Conservation (phyloP, 345 rosid genomes). For the Gynandropsis gynandra region DNA sequence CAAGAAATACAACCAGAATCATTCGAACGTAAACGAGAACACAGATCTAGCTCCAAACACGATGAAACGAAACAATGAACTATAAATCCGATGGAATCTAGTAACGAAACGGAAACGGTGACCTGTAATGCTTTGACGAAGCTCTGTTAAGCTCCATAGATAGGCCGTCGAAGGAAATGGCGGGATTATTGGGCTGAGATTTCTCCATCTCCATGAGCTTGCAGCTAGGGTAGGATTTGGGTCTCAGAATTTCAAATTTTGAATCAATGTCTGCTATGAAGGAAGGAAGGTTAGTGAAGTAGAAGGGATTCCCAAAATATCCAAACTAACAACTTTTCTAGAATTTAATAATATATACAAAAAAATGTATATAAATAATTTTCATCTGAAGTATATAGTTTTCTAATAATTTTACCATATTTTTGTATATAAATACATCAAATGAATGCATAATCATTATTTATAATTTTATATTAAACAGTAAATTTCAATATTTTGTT, state of each 20-base stretch:
- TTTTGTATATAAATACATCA: no score
- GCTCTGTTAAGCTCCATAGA: slow-evolving; percentile 95
- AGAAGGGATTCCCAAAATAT: slow-evolving; percentile 53
- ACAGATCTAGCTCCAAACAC: slow-evolving; percentile 18
- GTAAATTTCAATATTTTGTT: no score
- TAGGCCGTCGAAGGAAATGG: slow-evolving; percentile 85
- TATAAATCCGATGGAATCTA: slow-evolving; percentile 7
- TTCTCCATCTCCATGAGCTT: no score
- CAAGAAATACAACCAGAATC: no score
- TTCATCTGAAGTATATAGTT: no score
- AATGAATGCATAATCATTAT: no score
- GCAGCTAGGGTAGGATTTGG: slow-evolving; percentile 7
- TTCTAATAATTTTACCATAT: no score
- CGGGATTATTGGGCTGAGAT: slow-evolving; percentile 31
- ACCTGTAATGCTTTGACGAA: slow-evolving; percentile 96
- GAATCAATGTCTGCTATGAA: slow-evolving; percentile 21
- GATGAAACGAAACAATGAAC: slow-evolving; percentile 3
- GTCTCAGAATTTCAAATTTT: neutral
- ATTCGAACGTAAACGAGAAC: no score
- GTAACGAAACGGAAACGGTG: neutral
- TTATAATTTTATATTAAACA: no score
- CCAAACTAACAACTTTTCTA: no score
- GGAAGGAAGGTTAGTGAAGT: slow-evolving; percentile 44
- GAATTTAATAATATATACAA: slow-evolving; percentile 39
- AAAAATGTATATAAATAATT: no score